These are phyloP conservation scores for Stagonosporopsis chrysanthemi DNA, from an alignment of 2,329 filamentous ascomycete genomes.

Conservation along the genomic window DNA sequence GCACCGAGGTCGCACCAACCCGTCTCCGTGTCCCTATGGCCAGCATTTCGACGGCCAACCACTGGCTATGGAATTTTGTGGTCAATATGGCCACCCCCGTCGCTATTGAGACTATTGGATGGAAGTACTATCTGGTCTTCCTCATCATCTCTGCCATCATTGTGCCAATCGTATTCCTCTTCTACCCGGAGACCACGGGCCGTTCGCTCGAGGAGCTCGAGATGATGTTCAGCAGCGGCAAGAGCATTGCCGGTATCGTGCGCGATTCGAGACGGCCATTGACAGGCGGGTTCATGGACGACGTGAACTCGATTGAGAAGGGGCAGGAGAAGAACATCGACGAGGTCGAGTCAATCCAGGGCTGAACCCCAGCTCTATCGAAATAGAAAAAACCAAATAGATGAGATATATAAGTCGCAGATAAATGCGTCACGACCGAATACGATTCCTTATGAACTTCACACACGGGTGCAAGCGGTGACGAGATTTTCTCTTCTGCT, in stretches of 20 bases:
- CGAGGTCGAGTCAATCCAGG: constrained; percentile 10
- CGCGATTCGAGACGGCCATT: constrained; percentile 23
- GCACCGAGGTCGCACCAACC: constrained; percentile 64
- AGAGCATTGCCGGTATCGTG: constrained; percentile 36
- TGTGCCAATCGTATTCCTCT: constrained; percentile 55
- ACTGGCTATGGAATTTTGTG: constrained; percentile 57
- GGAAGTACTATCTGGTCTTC: constrained; percentile 61
- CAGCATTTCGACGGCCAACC: constrained; percentile 63
- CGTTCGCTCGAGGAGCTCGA: constrained; percentile 56
- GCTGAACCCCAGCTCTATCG: not conserved
- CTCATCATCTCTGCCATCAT: constrained; percentile 57
- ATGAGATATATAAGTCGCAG: not conserved
- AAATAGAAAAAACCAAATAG: not conserved
- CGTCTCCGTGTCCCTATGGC: constrained; percentile 63
- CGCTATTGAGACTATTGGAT: constrained; percentile 60
- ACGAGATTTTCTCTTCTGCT: constrained; percentile 4
- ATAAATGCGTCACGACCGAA: constrained; percentile 10
- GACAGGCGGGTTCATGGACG: constrained; percentile 10
- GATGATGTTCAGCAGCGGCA: constrained; percentile 53
- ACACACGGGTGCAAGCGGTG: constrained; percentile 9
- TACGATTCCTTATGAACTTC: constrained; percentile 8
- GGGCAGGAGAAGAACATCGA: constrained; percentile 10
- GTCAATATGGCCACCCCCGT: constrained; percentile 46
- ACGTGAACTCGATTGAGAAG: constrained; percentile 13
- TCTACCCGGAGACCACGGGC: constrained; percentile 60